These are phyloP conservation scores for Cornus florida DNA, from an alignment of 148 eudicot species.

Conservation along the genomic window DNA sequence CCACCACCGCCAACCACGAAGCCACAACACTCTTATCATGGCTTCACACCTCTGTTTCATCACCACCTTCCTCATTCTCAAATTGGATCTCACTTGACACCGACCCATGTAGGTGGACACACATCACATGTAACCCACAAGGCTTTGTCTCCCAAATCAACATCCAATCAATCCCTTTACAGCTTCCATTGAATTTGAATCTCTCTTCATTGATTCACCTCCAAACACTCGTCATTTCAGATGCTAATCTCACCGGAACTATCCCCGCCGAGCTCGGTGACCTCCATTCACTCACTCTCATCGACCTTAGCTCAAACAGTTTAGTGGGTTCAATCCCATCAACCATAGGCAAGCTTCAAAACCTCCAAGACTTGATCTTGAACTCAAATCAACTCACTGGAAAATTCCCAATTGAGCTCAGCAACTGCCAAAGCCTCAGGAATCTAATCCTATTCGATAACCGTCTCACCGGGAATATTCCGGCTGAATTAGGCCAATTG, in stretches of 20 bases:
- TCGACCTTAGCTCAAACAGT: conserved; percentile 53
- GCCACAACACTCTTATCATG: conserved; percentile 14
- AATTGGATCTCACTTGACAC: conserved; percentile 12
- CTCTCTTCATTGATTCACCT: conserved; percentile 38
- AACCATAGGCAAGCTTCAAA: conserved; percentile 39
- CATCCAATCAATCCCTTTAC: conserved; percentile 32
- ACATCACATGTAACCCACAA: conserved; percentile 3
- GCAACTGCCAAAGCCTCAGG: conserved; percentile 34
- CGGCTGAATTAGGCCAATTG: conserved; percentile 40
- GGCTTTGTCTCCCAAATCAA: conserved; percentile 8
- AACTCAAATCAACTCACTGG: conserved; percentile 64
- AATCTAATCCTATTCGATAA: conserved; percentile 50
- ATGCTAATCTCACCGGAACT: conserved; percentile 51
- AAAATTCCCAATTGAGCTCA: conserved; percentile 39
- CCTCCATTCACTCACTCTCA: conserved; percentile 20
- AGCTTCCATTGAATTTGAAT: conserved; percentile 42
- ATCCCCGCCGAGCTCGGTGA: conserved; percentile 48
- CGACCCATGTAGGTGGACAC: conserved; percentile 13
- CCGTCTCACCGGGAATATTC: conserved; percentile 39
- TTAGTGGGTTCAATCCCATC: conserved; percentile 48
- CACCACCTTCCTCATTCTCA: conserved; percentile 2
- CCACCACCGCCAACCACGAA: conserved; percentile 21
- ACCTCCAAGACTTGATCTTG: conserved; percentile 43
- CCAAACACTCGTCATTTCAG: conserved; percentile 35
- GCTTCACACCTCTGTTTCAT: conserved; percentile 11